Conservation (phyloP, 768 basidiomycete species). For the Boletus tomentosulus region DNA sequence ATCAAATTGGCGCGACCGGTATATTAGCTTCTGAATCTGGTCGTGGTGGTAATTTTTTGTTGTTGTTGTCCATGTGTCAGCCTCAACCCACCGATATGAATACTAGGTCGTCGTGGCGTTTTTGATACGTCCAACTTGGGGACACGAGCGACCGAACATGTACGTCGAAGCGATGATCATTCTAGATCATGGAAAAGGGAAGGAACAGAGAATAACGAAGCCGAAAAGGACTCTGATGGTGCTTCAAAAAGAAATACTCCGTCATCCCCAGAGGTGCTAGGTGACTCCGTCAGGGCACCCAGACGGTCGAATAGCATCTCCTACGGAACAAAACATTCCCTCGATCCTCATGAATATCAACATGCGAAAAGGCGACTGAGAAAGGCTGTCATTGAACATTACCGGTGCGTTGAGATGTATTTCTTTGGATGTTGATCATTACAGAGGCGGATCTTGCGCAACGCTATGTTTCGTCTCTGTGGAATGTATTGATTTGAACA, state of each 20-base stretch:
- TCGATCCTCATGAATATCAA: constrained; percentile 74
- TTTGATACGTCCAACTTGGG: background rate
- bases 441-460: background rate
- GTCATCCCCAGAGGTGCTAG: background rate
- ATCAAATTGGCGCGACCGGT: background rate
- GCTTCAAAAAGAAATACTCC: background rate
- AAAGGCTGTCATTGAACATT: constrained; percentile 77
- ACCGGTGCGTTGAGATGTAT: constrained; percentile 44
- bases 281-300: background rate
- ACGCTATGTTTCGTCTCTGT: background rate
- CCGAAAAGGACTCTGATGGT: background rate
- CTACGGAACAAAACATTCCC: constrained; percentile 14
- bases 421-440: background rate
- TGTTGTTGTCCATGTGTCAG: background rate
- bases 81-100: background rate
- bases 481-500: background rate
- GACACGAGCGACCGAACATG: background rate
- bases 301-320: background rate
- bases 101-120: background rate
- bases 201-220: background rate
- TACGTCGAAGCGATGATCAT: background rate
- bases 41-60: constrained; percentile 8
- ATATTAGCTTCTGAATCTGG: constrained; percentile 17
- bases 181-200: background rate
- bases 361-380: constrained; percentile 82